These are phyloP conservation scores for Aspergillus sp. DNA, from an alignment of 2,329 filamentous ascomycete genomes.

Conservation along the genomic window DNA sequence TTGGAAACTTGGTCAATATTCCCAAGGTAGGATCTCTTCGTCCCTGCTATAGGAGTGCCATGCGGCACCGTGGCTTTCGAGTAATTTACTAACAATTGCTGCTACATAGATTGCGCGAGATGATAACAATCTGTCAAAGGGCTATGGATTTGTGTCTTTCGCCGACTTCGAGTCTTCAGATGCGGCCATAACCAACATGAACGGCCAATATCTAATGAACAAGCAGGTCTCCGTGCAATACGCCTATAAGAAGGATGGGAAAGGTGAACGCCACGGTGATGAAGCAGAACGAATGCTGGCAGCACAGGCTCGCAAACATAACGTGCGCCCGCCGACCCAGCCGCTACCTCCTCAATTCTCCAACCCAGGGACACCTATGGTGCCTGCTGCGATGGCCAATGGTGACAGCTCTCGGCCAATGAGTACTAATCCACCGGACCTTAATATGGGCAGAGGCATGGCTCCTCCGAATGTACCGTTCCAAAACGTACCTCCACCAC, in stretches of 20 bases:
- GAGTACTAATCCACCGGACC: conserved; percentile 35
- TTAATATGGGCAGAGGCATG: conserved; percentile 45
- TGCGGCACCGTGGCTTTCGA: neutral
- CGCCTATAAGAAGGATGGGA: conserved; percentile 98
- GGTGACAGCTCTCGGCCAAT: conserved; percentile 41
- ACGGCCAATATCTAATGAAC: conserved; percentile 94
- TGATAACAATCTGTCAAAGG: conserved; percentile 84
- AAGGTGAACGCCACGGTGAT: conserved; percentile 94
- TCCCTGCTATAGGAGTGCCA: neutral
- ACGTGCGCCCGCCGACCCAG: conserved; percentile 80
- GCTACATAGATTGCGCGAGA: conserved; percentile 70
- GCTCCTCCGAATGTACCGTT: conserved; percentile 43
- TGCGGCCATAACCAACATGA: conserved; percentile 86
- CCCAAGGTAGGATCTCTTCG: conserved; percentile 67
- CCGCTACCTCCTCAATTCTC: conserved; percentile 75
- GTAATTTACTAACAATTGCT: conserved; percentile 25
- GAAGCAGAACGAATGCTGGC: conserved; percentile 89
- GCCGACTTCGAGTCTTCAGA: conserved; percentile 92
- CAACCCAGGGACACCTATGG: conserved; percentile 44
- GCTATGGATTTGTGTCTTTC: conserved; percentile 94
- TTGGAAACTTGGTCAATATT: conserved; percentile 78
- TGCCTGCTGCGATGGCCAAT: conserved; percentile 49
- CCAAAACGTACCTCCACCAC: conserved; percentile 46
- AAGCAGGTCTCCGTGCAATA: conserved; percentile 97
- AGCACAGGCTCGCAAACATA: conserved; percentile 89